These are phyloP conservation scores for Populus tremula DNA, from an alignment of 345 rosid species.

Conservation along the genomic window DNA sequence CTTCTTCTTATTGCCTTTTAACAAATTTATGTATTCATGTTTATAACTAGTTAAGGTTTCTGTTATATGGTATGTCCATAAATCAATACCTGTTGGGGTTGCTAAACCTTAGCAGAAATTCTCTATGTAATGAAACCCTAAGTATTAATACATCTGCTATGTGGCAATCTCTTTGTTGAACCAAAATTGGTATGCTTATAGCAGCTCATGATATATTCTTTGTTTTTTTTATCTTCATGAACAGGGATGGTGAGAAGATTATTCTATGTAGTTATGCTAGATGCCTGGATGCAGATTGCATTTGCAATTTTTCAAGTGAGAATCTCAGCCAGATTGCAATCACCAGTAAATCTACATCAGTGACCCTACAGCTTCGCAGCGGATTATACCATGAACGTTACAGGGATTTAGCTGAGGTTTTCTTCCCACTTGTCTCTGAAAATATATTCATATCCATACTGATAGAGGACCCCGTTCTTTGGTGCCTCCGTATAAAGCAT, in stretches of 20 bases:
- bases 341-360: constrained; percentile 30
- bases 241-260: constrained; percentile 67
- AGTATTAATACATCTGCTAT: neutral
- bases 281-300: constrained; percentile 59
- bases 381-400: constrained; percentile 80
- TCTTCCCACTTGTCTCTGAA: neutral
- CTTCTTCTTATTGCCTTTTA: too few relatives aligned
- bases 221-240: constrained; percentile 4
- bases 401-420: constrained; percentile 53
- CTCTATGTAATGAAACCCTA: too few relatives aligned
- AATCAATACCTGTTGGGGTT: neutral
- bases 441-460: neutral
- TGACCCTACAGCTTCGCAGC: constrained; percentile 55
- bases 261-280: constrained; percentile 39
- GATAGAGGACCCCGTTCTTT: neutral
- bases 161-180: neutral
- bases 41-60: too few relatives aligned
- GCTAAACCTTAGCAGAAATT: neutral
- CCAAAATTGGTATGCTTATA: neutral
- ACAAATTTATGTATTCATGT: too few relatives aligned
- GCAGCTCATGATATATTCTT: constrained; percentile 4
- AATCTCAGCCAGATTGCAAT: constrained; percentile 1
- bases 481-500: neutral
- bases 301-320: constrained; percentile 47
- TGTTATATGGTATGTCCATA: neutral